A percentile compares a stretch with the other conserved stretches of the same genome.
phyloP scores from a whole-genome alignment of 768 basidiomycete species.

The Suillus occidentalis region DNA sequence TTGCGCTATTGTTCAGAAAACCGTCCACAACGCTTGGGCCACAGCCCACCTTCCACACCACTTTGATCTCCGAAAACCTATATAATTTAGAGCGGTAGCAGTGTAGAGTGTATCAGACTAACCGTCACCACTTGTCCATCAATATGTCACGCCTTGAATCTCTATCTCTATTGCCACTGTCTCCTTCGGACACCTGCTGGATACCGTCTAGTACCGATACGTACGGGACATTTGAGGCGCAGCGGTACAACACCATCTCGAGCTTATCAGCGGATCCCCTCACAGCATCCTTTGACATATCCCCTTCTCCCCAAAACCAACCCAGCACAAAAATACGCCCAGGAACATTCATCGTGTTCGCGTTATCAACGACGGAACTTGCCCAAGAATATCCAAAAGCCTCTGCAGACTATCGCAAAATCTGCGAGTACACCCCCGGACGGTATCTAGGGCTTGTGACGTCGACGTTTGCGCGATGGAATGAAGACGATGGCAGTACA shows the following conservation, averaged over 20 bases:
- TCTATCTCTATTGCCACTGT: background rate
- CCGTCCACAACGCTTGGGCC: background rate
- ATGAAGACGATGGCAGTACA: slow-evolving; percentile 11
- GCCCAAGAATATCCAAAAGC: slow-evolving; percentile 7
- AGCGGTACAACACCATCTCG: background rate
- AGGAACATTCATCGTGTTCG: slow-evolving; percentile 18
- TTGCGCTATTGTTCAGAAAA: background rate
- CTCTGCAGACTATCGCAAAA: slow-evolving; percentile 1
- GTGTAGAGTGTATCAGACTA: background rate
- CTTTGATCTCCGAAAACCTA: background rate
- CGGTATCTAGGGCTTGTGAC: slow-evolving; percentile 27
- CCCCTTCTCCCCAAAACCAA: background rate
- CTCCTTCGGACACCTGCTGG: background rate
- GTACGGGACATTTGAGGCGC: background rate
- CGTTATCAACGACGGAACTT: slow-evolving; percentile 16
- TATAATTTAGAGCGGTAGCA: background rate
- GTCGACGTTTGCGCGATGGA: slow-evolving; percentile 8
- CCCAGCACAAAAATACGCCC: slow-evolving; percentile 3
- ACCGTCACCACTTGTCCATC: background rate
- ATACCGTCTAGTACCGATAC: background rate
- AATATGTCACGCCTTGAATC: background rate
- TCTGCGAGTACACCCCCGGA: slow-evolving; percentile 11
- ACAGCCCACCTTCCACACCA: background rate
- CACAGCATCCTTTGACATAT: background rate
- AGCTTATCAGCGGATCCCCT: background rate